Base-by-base conservation (phyloP, 2,329 filamentous ascomycete genomes). In the Raffaelea arxii region DNA sequence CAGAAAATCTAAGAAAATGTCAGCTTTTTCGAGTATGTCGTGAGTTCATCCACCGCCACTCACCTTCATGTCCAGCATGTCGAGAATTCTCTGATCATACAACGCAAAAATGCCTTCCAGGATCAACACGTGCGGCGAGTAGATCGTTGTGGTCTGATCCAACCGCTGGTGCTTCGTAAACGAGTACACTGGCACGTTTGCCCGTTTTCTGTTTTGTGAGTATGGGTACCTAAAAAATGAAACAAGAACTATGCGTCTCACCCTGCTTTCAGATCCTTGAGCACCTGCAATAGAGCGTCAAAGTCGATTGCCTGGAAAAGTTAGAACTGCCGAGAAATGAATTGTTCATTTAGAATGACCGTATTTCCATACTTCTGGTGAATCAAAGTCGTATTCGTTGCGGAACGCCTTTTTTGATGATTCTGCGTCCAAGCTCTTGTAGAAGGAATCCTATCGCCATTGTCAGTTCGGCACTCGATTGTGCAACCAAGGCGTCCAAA, bases 401-500 rank as follows among this genome's bases (percentile, higher is more conserved):
- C 70, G 69, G 65, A 96, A 95, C 1, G 92, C 92, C 56, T 79
- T 76, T 53, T 71, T 78, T 44, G 87, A 91, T 60, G 92, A 74
- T 59, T 90, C 89, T 3, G 81, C 73, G 18, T 79, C 84, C 55
- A 98, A 69, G 18, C 83, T 84, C 67, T 96, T 97, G 69, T 98
- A 98, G 65, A 95, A 98, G 12, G 91, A 96, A 65, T 98, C 92
- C 88, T 94, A 19, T n/a, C n/a, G n/a, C n/a, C n/a, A n/a, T n/a
- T n/a, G n/a, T n/a, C n/a, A n/a, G n/a, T n/a, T n/a, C n/a, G n/a
- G n/a, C n/a, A n/a, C n/a, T n/a, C n/a, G n/a, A n/a, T n/a, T n/a
- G n/a, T n/a, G n/a, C n/a, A n/a, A n/a, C n/a, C n/a, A n/a, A n/a
- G n/a, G n/a, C n/a, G n/a, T 2, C 5, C 16, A n/a, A 10, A 19